These are phyloP conservation scores for Aristolochia contorta DNA, from an alignment of 164 flowering plant genomes.

Conservation along the genomic window DNA sequence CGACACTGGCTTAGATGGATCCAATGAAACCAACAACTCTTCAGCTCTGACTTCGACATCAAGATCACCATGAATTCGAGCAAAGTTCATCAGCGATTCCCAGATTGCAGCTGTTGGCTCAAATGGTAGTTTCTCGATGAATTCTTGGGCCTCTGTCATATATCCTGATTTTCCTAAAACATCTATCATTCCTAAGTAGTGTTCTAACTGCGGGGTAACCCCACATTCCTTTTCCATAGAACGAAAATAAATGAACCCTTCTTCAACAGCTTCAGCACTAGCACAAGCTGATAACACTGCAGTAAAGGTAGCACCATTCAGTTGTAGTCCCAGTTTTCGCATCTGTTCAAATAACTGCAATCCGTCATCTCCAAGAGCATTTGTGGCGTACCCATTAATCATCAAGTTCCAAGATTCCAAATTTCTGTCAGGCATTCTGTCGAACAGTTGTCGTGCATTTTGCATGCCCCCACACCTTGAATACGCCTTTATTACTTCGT, in stretches of 20 bases:
- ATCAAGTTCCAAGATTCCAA: slow-evolving; percentile 69
- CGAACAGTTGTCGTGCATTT: slow-evolving; percentile 68
- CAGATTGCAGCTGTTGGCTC: slow-evolving; percentile 46
- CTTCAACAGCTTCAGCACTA: slow-evolving; percentile 67
- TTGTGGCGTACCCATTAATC: slow-evolving; percentile 52
- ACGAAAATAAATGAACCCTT: slow-evolving; percentile 61
- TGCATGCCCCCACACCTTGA: slow-evolving; percentile 51
- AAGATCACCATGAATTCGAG: slow-evolving; percentile 69
- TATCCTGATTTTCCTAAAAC: slow-evolving; percentile 60
- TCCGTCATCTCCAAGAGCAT: slow-evolving; percentile 70
- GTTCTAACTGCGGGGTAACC: slow-evolving; percentile 44
- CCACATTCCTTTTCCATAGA: slow-evolving; percentile 50
- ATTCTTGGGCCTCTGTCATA: slow-evolving; percentile 50
- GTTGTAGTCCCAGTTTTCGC: slow-evolving; percentile 42
- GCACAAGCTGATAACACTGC: slow-evolving; percentile 60
- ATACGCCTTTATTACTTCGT: slow-evolving; percentile 58
- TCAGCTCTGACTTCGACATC: slow-evolving; percentile 75
- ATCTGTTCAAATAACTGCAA: slow-evolving; percentile 65
- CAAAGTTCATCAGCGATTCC: slow-evolving; percentile 62
- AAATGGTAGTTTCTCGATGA: slow-evolving; percentile 42
- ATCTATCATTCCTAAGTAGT: slow-evolving; percentile 49
- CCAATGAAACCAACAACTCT: slow-evolving; percentile 50
- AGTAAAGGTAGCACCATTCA: slow-evolving; percentile 45
- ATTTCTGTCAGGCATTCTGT: slow-evolving; percentile 52
- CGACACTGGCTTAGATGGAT: slow-evolving; percentile 40